Evolutionary conservation across 139 green algal genomes (phyloP).

Genomic region (Asterochloris sp.): DNA sequence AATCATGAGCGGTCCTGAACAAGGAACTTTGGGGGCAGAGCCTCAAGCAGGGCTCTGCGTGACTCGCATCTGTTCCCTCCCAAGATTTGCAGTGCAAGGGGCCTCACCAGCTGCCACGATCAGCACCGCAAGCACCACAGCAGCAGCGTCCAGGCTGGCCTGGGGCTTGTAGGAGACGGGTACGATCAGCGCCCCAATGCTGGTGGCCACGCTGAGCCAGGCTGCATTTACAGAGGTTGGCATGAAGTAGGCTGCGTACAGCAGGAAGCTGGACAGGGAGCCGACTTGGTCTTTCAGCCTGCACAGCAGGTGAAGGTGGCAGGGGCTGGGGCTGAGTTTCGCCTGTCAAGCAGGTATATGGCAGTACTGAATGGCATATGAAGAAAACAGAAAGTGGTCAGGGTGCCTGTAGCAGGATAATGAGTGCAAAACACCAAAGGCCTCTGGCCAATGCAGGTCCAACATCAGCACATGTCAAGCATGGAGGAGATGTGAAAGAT

Average conservation of each 20-base stretch:
- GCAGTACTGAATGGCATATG: too few relatives aligned
- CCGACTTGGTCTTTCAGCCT: constrained; percentile 28
- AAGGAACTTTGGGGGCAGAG: too few relatives aligned
- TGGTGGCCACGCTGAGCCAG: constrained; percentile 59
- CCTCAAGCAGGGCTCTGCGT: too few relatives aligned
- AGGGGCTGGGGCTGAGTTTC: background rate
- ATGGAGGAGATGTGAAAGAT: too few relatives aligned
- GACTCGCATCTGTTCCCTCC: background rate
- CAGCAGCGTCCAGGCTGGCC: constrained; percentile 22
- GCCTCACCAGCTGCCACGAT: constrained; percentile 23
- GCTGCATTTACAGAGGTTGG: constrained; percentile 62
- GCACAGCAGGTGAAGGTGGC: background rate
- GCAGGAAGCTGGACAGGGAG: constrained; percentile 17
- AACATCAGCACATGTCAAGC: too few relatives aligned
- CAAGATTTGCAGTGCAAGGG: background rate
- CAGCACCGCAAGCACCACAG: constrained; percentile 28
- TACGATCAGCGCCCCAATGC: constrained; percentile 50
- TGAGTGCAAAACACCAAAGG: too few relatives aligned
- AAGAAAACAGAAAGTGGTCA: too few relatives aligned
- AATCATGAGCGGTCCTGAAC: too few relatives aligned
- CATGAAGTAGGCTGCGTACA: constrained; percentile 47
- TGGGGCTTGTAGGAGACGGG: constrained; percentile 24
- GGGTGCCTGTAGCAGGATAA: too few relatives aligned
- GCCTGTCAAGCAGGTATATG: background rate
- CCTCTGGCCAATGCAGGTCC: too few relatives aligned